A percentile compares a stretch with the other conserved stretches of the same genome.
Evolutionary conservation across 768 basidiomycete species (phyloP).

Genomic region (Boletus pseudopeckii): DNA sequence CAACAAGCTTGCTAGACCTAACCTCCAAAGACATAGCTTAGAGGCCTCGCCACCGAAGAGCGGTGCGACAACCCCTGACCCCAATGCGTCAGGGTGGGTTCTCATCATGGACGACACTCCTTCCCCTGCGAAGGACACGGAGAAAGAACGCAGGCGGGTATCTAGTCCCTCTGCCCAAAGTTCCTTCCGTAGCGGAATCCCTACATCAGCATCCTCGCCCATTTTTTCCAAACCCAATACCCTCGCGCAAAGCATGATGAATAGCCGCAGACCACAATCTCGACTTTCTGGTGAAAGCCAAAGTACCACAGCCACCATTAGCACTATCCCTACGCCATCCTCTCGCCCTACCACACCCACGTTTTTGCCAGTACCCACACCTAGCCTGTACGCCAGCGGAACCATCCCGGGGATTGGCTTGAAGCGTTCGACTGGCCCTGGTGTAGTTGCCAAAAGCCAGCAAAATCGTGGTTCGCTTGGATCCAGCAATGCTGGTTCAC

Average conservation of each 20-base stretch:
- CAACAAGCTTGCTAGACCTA: constrained; percentile 20
- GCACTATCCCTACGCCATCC: constrained; percentile 61
- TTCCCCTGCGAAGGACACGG: constrained; percentile 56
- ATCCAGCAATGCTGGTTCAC: constrained; percentile 35
- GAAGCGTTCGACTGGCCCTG: constrained; percentile 60
- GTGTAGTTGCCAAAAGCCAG: constrained; percentile 39
- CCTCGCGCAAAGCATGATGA: constrained; percentile 41
- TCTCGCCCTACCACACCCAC: constrained; percentile 77
- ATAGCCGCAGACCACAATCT: constrained; percentile 65
- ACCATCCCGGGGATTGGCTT: constrained; percentile 38
- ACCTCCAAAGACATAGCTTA: constrained; percentile 41
- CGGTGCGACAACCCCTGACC: constrained; percentile 39
- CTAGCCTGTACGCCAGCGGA: constrained; percentile 44
- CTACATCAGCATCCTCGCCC: constrained; percentile 46
- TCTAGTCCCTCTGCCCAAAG: constrained; percentile 62
- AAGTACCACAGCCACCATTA: constrained; percentile 53
- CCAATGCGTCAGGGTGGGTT: constrained; percentile 79
- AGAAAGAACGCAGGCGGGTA: constrained; percentile 54
- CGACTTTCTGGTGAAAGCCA: constrained; percentile 64
- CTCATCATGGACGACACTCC: constrained; percentile 88
- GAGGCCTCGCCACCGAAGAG: constrained; percentile 43
- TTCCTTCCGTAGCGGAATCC: constrained; percentile 46
- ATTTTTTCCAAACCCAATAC: constrained; percentile 42
- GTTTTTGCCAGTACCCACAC: constrained; percentile 66
- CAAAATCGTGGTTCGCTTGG: constrained; percentile 65